Evolutionary conservation across 441 rosid species (phyloP), one percentile per base, ranked within the genome.

Genomic region (Isatis lusitanica): DNA sequence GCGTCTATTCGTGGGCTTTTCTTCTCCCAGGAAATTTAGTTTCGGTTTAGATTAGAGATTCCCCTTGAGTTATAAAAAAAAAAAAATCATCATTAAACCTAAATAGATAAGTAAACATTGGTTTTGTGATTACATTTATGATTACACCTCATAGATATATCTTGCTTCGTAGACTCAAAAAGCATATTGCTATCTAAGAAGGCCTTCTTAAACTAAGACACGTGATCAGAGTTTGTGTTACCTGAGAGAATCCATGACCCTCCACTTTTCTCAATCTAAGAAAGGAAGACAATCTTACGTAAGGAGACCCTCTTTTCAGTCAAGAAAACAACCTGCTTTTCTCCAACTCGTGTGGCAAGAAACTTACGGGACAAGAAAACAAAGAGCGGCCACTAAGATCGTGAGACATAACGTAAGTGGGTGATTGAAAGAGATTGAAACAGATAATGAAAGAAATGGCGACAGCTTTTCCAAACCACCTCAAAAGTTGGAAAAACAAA

Each of bases 251-350:
- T 42, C 65, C 10, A 40, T 7, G 51, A 31, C 38, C 11, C 5
- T 69, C 44, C 39, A 57, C 46, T 44, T 17, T 31, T 17, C 24
- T 56, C 12, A 44, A 53, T 31, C 44, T 57, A 13, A 47, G 12
- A 35, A 1, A 59, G 11, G 48, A 59, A 33, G 66, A 69, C 57
- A 58, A 46, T 58, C 58, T 35, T 70, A 70, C 66, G 74, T 47
- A 60, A 15, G 52, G 42, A 42, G 31, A 42, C 3, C 42, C 43
- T 9, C 48, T 70, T 70, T 50, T 60, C 50, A 60, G 74, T 70
- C 68, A 70, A 60, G 74, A 61, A 70, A 61, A 46, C 66, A 70
- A 60, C 48, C 6, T 8, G 10, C 74, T 69, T 58, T n/a, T 21
- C 26, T 13, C 11, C 1, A 46, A 69, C 18, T 57, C 58, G 66